These are phyloP conservation scores for Chenopodium album DNA, from an alignment of 148 eudicot genomes.

Conservation along the genomic window DNA sequence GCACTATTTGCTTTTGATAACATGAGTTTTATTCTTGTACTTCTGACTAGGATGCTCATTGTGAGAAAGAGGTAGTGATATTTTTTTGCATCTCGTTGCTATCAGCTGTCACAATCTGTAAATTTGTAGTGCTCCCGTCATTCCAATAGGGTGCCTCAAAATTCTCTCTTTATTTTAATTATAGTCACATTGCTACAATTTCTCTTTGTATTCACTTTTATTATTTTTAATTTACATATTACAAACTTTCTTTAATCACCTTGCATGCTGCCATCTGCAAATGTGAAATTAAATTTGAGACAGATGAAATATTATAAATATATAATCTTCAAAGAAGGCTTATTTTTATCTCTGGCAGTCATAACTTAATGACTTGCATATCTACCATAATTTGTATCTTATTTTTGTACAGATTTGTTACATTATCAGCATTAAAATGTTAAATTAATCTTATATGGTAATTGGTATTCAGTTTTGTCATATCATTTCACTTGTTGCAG, in stretches of 20 bases:
- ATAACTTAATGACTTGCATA: too few relatives aligned
- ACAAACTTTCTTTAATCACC: too few relatives aligned
- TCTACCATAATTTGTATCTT: too few relatives aligned
- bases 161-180: neutral
- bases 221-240: neutral
- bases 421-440: neutral
- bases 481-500: conserved; percentile 37
- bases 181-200: neutral
- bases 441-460: neutral
- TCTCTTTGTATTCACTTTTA: neutral
- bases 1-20: neutral
- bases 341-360: neutral
- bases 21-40: neutral
- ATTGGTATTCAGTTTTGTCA: neutral
- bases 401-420: neutral
- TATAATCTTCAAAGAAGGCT: neutral
- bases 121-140: neutral
- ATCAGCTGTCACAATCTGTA: too few relatives aligned
- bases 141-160: neutral
- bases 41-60: neutral
- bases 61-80: neutral
- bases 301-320: neutral
- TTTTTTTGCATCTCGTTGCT: neutral
- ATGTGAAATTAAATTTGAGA: neutral
- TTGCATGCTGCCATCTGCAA: neutral